These are phyloP conservation scores for Colletotrichum plurivorum DNA, from an alignment of 2,329 filamentous ascomycete genomes.

Conservation along the genomic window DNA sequence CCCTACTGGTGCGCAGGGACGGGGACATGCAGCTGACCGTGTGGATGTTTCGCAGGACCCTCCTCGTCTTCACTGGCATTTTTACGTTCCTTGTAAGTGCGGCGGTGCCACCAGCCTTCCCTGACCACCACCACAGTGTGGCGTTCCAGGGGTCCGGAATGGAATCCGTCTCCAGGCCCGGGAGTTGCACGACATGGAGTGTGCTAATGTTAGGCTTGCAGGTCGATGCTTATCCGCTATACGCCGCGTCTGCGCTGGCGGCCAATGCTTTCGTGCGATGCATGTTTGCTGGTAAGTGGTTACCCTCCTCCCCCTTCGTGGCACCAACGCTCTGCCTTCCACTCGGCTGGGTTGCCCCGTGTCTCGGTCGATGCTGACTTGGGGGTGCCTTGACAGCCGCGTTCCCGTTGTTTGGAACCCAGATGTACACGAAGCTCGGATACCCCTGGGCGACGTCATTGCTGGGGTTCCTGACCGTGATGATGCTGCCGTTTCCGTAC, in stretches of 20 bases:
- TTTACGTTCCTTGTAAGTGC: constrained; percentile 86
- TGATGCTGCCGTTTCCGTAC: constrained; percentile 75
- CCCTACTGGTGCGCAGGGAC: constrained; percentile 37
- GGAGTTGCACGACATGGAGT: constrained; percentile 24
- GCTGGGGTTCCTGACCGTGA: constrained; percentile 72
- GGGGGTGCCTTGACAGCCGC: constrained; percentile 63
- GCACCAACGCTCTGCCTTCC: constrained; percentile 37
- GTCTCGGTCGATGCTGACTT: constrained; percentile 28
- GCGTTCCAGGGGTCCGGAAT: constrained; percentile 40
- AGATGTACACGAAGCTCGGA: constrained; percentile 79
- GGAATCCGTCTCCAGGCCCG: constrained; percentile 29
- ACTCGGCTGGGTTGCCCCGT: constrained; percentile 42
- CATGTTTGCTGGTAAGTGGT: constrained; percentile 75
- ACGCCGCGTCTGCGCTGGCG: constrained; percentile 83
- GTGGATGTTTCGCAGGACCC: constrained; percentile 65
- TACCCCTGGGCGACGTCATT: constrained; percentile 78
- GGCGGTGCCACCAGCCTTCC: no score
- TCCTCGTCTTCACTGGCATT: constrained; percentile 85
- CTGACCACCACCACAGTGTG: constrained; percentile 2
- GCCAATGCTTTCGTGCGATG: constrained; percentile 87
- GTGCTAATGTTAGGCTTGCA: constrained; percentile 48
- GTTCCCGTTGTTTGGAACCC: constrained; percentile 82
- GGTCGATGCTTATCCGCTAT: constrained; percentile 83
- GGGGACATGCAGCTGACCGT: constrained; percentile 50
- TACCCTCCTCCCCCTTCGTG: background rate